Percentiles rank a stretch among this genome's conserved stretches.
Evolutionary conservation across 257 asterid genomes (phyloP).

Genomic region (Penstemon davidsonii): DNA sequence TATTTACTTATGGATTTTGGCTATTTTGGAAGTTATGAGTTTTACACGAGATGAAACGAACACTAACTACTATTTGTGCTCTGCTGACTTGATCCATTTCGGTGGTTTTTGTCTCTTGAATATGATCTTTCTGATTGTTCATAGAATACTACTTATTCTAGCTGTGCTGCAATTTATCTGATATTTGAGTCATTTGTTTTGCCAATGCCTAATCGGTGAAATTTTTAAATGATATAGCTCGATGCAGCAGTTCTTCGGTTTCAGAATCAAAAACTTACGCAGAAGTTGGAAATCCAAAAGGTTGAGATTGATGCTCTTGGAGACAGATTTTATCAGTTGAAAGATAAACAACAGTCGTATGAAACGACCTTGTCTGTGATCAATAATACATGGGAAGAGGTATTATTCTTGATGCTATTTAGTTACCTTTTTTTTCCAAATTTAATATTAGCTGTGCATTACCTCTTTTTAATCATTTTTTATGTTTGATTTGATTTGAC

Average conservation of each 20-base stretch:
- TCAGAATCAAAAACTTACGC: constrained; percentile 89
- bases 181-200: constrained; percentile 12
- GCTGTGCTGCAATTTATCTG: constrained; percentile 23
- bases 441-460: not conserved
- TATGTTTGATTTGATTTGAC: constrained; percentile 1
- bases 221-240: constrained; percentile 50
- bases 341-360: constrained; percentile 62
- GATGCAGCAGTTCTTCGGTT: constrained; percentile 86
- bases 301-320: constrained; percentile 64
- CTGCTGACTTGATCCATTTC: constrained; percentile 7
- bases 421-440: not conserved
- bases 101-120: constrained; percentile 11
- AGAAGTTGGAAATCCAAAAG: constrained; percentile 90
- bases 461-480: constrained; percentile 5
- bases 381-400: constrained; percentile 75
- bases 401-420: constrained; percentile 26
- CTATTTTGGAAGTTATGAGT: too few relatives aligned
- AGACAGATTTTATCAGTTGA: constrained; percentile 51
- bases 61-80: not conserved
- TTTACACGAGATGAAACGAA: not conserved
- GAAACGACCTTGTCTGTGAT: constrained; percentile 51
- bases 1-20: too few relatives aligned
- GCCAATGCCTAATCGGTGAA: constrained; percentile 15
- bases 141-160: constrained; percentile 10
- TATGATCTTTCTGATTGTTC: constrained; percentile 14